Base-by-base conservation (phyloP, 257 asterid species). In the Vinca minor region DNA sequence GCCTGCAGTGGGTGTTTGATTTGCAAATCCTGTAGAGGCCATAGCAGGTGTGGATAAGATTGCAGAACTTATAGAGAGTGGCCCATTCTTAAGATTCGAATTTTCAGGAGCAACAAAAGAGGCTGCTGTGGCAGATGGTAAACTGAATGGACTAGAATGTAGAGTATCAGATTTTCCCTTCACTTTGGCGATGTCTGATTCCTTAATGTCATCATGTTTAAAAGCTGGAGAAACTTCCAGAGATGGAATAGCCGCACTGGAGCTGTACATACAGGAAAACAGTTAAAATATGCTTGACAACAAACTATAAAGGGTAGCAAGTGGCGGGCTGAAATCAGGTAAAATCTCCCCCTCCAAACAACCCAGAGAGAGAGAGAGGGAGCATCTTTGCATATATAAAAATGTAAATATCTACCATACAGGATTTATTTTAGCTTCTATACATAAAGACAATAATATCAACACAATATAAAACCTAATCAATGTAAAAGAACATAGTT, bases 211-310 rank as follows among this genome's bases (percentile, higher is more conserved):
- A 35, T 28, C 52, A 46, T 38, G 77, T 53, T 76, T 67, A 44
- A 70, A 84, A 20, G 76, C 67, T 56, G 35, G 82, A 0, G 74
- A 61, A 64, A 69, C 60, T 69, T 58, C 63, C 41, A 52, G 59
- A 49, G 50, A 50, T 67, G 66, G 67, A 73, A 62, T 77, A 49
- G 26, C 39, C 53, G 58, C 64, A 56, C 54, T 66, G 69, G 73
- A 57, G 76, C 98, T 85, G 96, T 79, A 72, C 26, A 68, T 34
- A 57, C 59, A 62, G 44, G 39, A 71, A 59, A 61, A 54, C 17
- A 52, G 17, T 62, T 66, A 48, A 69, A 49, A 65, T 47, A 57
- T n/a, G n/a, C n/a, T n/a, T n/a, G n/a, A n/a, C n/a, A n/a, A n/a
- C n/a, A n/a, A n/a, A n/a, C n/a, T n/a, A n/a, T n/a, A n/a, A n/a